Conservation (phyloP, 1,139 yeast species). For the Geotrichum klebahnii region DNA sequence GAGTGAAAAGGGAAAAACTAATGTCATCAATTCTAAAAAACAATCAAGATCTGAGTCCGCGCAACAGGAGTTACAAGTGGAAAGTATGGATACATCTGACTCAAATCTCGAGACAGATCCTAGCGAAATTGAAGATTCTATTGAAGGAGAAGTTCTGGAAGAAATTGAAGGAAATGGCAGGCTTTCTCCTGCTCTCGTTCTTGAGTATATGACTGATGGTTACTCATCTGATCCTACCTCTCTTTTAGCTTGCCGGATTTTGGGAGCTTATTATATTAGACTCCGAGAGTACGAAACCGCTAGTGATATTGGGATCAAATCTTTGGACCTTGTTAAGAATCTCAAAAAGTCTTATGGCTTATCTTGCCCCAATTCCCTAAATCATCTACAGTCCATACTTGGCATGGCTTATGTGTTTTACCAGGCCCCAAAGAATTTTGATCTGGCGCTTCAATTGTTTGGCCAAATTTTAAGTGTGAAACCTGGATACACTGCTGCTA, state of each 20-base stretch:
- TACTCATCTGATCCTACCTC: conserved; percentile 48
- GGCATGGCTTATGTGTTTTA: conserved; percentile 78
- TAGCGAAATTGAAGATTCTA: conserved; percentile 27
- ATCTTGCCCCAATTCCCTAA: conserved; percentile 50
- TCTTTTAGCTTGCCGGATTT: conserved; percentile 60
- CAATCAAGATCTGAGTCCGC: no score
- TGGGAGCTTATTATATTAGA: conserved; percentile 57
- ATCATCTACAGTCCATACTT: conserved; percentile 58
- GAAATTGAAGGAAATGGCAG: conserved; percentile 31
- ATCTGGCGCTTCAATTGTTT: conserved; percentile 68
- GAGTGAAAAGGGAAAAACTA: conserved; percentile 24
- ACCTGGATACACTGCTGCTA: conserved; percentile 56
- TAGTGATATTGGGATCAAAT: conserved; percentile 56
- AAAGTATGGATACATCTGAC: no score
- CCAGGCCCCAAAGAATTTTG: conserved; percentile 85
- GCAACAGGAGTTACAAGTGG: conserved; percentile 30
- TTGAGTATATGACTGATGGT: conserved; percentile 54
- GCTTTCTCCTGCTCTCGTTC: conserved; percentile 51
- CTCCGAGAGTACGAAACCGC: conserved; percentile 63
- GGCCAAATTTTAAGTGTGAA: conserved; percentile 54
- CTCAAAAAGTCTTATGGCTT: conserved; percentile 48
- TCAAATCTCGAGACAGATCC: conserved; percentile 17
- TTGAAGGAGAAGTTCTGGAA: conserved; percentile 28
- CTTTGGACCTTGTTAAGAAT: conserved; percentile 50
- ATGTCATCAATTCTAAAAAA: no score